Base-by-base conservation (phyloP, 2,329 filamentous ascomycete genomes). In the Orbilia blumenaviensis region DNA sequence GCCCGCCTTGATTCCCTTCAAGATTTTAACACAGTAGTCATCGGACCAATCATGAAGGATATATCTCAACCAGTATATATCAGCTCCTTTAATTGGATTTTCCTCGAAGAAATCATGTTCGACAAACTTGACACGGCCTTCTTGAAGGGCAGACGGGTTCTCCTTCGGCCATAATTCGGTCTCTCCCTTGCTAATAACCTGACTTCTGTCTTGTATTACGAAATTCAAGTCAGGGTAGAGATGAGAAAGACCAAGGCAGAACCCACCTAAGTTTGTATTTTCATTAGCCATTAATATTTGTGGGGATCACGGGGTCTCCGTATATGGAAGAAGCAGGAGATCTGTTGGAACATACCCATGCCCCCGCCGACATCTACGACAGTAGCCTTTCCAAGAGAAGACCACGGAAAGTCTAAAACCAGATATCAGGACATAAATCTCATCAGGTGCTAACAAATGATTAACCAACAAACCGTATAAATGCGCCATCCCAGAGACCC, bases 201-300 rank as follows among this genome's bases (percentile, higher is more conserved):
- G 75, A 0, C 77, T 73, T 0, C 82, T 81, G 72, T 84, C 83
- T 68, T 84, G 81, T 2, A 84, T 71, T 8, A 84, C 78, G 34
- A 84, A 81, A 0, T 80, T 82, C 5, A 84, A 79, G 2, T 81
- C 61, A 0, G 82, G 81, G 56, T 83, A 83, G 1, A 82, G 44
- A 5, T 77, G 79, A 2, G 79, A 80, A 2, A 84, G 79, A 62
- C 82, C 82, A 25, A 83, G 78, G 29, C 75, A 79, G 72, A 83
- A 82, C 38, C 68, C 61, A 18, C 68, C 61, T 73, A 41, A 2
- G 10, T 16, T 25, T 41, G 5, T 76, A 74, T 21, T 66, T 74
- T 58, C 21, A 29, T 21, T 32, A 10, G 14, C 7, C 25, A n/a
- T 14, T 54, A 14, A 34, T n/a, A 9, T 25, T 10, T 32, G 21